phyloP scores from a whole-genome alignment of 192 early-diverging fungal genomes.

The Coemansia pectinata region DNA sequence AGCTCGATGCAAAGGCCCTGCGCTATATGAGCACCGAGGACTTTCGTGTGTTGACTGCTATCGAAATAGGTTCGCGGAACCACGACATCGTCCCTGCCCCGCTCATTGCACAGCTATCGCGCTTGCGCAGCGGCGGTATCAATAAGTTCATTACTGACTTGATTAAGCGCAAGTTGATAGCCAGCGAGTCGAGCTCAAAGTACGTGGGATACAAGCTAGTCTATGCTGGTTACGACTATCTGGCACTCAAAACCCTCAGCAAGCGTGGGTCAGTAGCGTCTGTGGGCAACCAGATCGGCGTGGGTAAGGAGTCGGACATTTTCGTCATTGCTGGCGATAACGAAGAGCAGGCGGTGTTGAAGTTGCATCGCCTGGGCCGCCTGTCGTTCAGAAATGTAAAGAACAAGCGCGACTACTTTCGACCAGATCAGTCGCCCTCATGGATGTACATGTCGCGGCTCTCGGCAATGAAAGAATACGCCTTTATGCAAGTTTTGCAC shows the following conservation, averaged over 20 bases:
- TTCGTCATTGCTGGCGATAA: conserved; percentile 95
- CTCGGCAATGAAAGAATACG: conserved; percentile 97
- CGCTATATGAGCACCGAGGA: conserved; percentile 94
- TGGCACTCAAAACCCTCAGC: conserved; percentile 91
- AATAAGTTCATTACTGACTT: conserved; percentile 85
- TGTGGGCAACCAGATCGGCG: conserved; percentile 99
- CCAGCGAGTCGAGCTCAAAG: conserved; percentile 60
- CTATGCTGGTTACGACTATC: conserved; percentile 99
- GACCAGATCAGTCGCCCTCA: conserved; percentile 89
- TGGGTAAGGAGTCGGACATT: conserved; percentile 99
- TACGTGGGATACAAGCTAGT: conserved; percentile 95
- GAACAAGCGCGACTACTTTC: conserved; percentile 95
- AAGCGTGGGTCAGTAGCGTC: conserved; percentile 86
- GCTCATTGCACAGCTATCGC: conserved; percentile 95
- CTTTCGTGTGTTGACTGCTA: conserved; percentile 94
- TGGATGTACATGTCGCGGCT: conserved; percentile 99
- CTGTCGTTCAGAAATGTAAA: conserved; percentile 97
- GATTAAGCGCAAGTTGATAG: conserved; percentile 87
- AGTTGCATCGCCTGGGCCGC: conserved; percentile 95
- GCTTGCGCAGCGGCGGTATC: conserved; percentile 80
- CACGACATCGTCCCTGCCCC: conserved; percentile 95
- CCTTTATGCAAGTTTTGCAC: conserved; percentile 96
- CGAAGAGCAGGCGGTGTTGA: conserved; percentile 88
- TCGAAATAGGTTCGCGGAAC: conserved; percentile 97
- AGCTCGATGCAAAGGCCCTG: conserved; percentile 90